These are phyloP conservation scores for Waltergamsia citrina DNA, from an alignment of 2,329 filamentous ascomycete genomes.

Conservation along the genomic window DNA sequence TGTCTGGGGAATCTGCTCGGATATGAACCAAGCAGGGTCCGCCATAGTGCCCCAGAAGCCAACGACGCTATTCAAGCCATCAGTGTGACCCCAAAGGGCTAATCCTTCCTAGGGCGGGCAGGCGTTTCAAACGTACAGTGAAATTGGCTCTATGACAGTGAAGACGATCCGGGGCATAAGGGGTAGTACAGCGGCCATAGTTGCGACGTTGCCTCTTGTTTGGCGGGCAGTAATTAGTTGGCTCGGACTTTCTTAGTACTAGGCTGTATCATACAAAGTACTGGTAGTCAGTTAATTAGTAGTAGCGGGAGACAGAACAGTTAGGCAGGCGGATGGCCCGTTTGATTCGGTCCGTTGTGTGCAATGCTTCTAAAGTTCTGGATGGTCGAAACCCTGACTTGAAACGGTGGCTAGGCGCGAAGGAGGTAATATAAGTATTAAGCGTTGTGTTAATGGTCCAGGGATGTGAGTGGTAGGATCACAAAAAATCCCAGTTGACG, in stretches of 20 bases:
- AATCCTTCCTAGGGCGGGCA: not conserved
- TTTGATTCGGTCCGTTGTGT: not conserved
- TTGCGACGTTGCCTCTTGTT: too few species aligned
- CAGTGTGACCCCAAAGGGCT: not conserved
- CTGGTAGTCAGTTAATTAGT: not conserved
- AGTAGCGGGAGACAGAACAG: not conserved
- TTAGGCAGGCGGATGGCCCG: not conserved
- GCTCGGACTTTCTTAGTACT: too few species aligned
- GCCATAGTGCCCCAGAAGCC: conserved; percentile 49
- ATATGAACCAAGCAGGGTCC: conserved; percentile 52
- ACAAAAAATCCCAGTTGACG: too few species aligned
- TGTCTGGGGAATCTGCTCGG: conserved; percentile 44
- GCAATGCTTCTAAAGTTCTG: not conserved
- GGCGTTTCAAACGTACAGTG: conserved; percentile 40
- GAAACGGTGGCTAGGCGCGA: not conserved
- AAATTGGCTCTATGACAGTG: conserved; percentile 58
- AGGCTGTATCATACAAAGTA: too few species aligned
- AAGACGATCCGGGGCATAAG: conserved; percentile 56
- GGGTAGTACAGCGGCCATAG: conserved; percentile 54
- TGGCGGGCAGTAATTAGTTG: too few species aligned
- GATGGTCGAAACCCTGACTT: not conserved
- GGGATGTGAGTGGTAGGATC: too few species aligned
- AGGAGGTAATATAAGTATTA: conserved; percentile 1
- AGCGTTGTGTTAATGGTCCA: too few species aligned
- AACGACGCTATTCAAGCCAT: conserved; percentile 37